These are phyloP conservation scores for Hanseniaspora osmophila DNA, from an alignment of 805 yeast genomes.

Conservation along the genomic window DNA sequence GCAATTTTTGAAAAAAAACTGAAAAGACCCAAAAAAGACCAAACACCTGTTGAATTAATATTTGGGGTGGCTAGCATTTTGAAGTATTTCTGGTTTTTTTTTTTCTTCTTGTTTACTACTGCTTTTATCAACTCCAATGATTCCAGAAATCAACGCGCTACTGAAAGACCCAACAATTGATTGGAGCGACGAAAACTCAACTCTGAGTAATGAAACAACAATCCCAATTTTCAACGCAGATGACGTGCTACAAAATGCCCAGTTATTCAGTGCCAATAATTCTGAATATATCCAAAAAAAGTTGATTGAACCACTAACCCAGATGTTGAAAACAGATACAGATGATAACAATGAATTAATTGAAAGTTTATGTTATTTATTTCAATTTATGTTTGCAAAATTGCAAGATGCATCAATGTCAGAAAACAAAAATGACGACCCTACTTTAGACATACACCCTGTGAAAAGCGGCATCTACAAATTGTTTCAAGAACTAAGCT, in stretches of 20 bases:
- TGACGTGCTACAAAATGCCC: not conserved
- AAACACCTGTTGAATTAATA: too few species aligned
- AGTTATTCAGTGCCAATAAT: not conserved
- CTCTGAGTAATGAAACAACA: not conserved
- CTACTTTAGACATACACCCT: too few species aligned
- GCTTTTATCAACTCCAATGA: not conserved
- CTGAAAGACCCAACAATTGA: not conserved
- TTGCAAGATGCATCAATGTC: not conserved
- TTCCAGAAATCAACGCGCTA: not conserved
- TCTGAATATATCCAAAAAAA: not conserved
- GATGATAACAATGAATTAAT: constrained; percentile 4
- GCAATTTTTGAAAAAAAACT: not conserved
- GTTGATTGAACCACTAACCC: not conserved
- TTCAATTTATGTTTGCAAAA: not conserved
- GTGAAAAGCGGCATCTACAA: too few species aligned
- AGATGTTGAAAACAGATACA: too few species aligned
- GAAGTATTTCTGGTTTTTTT: not conserved
- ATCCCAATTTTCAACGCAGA: not conserved
- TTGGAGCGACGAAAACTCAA: not conserved
- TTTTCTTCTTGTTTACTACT: not conserved
- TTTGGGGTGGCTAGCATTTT: not conserved
- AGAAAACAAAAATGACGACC: too few species aligned
- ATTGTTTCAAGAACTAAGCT: too few species aligned
- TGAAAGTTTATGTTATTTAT: not conserved
- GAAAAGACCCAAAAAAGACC: not conserved